A percentile compares a stretch with the other conserved stretches of the same genome.
Conservation (phyloP, 176 grass and related monocot species). For the Pontederia paniculata region DNA sequence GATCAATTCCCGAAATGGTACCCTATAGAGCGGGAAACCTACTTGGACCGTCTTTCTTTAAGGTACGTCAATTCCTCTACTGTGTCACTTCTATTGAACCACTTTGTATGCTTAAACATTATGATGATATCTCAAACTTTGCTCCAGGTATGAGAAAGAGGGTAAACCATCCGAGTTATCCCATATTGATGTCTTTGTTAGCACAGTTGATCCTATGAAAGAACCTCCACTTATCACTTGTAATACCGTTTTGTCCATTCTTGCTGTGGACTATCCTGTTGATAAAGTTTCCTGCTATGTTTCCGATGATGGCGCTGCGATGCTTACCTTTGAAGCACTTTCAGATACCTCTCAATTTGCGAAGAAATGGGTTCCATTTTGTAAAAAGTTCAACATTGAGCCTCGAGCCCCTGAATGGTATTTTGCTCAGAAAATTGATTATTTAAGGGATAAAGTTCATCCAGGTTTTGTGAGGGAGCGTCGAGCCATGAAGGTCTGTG, state of each 20-base stretch:
- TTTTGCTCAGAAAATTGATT: conserved; percentile 34
- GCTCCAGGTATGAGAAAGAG: conserved; percentile 51
- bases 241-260: conserved; percentile 64
- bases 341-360: conserved; percentile 37
- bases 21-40: conserved; percentile 59
- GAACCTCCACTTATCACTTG: conserved; percentile 60
- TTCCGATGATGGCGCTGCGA: conserved; percentile 35
- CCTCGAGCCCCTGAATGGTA: conserved; percentile 41
- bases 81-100: neutral
- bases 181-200: conserved; percentile 38
- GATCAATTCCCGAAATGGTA: conserved; percentile 46
- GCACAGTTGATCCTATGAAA: conserved; percentile 37
- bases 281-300: conserved; percentile 44
- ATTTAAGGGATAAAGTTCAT: conserved; percentile 44
- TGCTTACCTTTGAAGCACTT: conserved; percentile 43
- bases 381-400: conserved; percentile 44
- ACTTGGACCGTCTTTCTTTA: conserved; percentile 59
- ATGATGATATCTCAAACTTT: neutral
- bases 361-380: conserved; percentile 42
- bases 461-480: conserved; percentile 42
- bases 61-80: conserved; percentile 23
- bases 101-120: neutral
- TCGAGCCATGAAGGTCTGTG: conserved; percentile 38
- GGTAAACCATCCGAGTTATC: conserved; percentile 42
- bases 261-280: conserved; percentile 59